Percentiles rank a stretch among this genome's conserved stretches.
Conservation (phyloP, 129 eudicot genomes). For the Chrysanthemum makinoi region DNA sequence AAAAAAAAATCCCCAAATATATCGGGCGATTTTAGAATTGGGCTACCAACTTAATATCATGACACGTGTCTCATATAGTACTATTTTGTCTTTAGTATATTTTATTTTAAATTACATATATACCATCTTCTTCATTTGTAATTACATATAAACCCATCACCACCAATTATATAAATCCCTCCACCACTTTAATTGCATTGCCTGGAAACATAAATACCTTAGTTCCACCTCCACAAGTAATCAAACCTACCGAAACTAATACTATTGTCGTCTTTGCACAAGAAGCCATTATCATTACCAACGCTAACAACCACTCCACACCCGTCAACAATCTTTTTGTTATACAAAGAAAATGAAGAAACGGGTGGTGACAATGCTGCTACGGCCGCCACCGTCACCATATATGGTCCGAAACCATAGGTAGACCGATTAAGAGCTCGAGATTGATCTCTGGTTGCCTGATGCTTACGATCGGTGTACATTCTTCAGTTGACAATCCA, state of each 20-base stretch:
- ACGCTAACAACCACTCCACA: conserved; percentile 17
- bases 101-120: no score
- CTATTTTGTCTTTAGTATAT: no score
- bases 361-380: conserved; percentile 10
- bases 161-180: no score
- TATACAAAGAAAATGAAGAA: conserved; percentile 23
- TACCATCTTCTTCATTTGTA: no score
- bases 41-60: no score
- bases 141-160: no score
- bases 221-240: conserved; percentile 3
- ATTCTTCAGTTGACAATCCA: conserved; percentile 33
- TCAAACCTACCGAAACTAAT: conserved; percentile 30
- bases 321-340: conserved; percentile 18
- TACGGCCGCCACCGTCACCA: background rate
- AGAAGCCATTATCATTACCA: conserved; percentile 22
- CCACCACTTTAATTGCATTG: no score
- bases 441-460: conserved; percentile 32
- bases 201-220: no score
- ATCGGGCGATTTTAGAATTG: no score
- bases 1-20: no score
- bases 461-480: background rate
- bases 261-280: conserved; percentile 33
- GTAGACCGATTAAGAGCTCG: conserved; percentile 36
- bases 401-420: conserved; percentile 13
- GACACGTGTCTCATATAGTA: no score